Conservation (phyloP, 768 basidiomycete species). For the Lentinula lateritia region DNA sequence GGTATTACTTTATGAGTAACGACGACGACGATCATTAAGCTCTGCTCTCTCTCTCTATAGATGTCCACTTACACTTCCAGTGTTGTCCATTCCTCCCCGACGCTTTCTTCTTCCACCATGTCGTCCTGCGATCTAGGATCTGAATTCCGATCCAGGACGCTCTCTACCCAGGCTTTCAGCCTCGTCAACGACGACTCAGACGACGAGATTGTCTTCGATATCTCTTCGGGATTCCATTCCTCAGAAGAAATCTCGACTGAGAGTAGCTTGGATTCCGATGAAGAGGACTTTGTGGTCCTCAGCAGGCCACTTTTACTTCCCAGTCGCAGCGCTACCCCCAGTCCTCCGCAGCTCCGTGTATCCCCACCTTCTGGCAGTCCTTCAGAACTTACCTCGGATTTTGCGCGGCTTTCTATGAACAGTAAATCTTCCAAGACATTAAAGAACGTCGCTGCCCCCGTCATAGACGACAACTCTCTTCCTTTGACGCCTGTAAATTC, state of each 20-base stretch:
- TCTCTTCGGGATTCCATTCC: constrained; percentile 28
- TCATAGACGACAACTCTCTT: neutral
- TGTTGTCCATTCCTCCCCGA: constrained; percentile 11
- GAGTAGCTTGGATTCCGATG: constrained; percentile 24
- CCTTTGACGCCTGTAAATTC: neutral
- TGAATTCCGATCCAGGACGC: constrained; percentile 10
- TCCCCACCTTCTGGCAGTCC: neutral
- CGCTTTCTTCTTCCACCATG: constrained; percentile 14
- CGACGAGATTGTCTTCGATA: constrained; percentile 52
- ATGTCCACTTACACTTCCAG: constrained; percentile 2
- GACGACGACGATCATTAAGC: neutral
- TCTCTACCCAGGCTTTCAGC: constrained; percentile 11
- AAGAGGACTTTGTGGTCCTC: constrained; percentile 50
- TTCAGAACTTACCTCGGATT: constrained; percentile 7
- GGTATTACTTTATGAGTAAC: neutral
- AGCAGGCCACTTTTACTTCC: constrained; percentile 23
- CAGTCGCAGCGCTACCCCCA: neutral
- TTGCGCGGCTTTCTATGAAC: constrained; percentile 9
- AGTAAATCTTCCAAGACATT: neutral
- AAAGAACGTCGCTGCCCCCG: neutral
- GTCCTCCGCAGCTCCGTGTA: neutral
- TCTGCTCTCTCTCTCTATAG: neutral
- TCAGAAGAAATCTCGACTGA: constrained; percentile 20
- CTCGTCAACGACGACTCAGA: constrained; percentile 33
- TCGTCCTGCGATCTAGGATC: constrained; percentile 20